phyloP scores from a whole-genome alignment of 495 filamentous ascomycete genomes.

The Aspergillus avenaceus region DNA sequence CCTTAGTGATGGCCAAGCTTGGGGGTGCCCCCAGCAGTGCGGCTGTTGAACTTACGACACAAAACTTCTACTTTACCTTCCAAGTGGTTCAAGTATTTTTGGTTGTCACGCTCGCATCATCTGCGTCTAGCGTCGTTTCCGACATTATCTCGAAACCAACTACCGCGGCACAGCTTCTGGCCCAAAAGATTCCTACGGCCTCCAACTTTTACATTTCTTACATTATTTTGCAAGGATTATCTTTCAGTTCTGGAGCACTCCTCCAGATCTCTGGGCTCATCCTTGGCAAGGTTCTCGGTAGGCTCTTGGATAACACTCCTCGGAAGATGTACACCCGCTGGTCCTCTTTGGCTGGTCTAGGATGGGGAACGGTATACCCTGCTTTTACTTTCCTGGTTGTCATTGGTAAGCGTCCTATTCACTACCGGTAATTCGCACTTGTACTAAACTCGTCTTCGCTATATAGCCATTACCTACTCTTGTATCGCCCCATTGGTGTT shows the following conservation, averaged over 20 bases:
- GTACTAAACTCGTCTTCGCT: background rate
- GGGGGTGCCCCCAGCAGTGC: constrained; percentile 74
- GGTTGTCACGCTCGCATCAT: constrained; percentile 73
- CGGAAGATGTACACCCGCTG: constrained; percentile 70
- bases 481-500: constrained; percentile 88
- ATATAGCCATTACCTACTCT: constrained; percentile 73
- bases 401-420: constrained; percentile 48
- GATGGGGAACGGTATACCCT: constrained; percentile 89
- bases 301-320: constrained; percentile 65
- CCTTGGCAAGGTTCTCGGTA: constrained; percentile 73
- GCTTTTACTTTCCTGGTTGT: constrained; percentile 79
- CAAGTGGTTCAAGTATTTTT: constrained; percentile 95
- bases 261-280: constrained; percentile 76
- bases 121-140: constrained; percentile 51
- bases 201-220: constrained; percentile 96
- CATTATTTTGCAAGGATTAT: constrained; percentile 88
- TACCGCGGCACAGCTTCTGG: constrained; percentile 59
- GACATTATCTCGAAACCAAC: constrained; percentile 62
- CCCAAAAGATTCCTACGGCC: constrained; percentile 68
- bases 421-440: background rate
- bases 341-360: constrained; percentile 56
- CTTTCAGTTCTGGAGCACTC: constrained; percentile 70
- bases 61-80: constrained; percentile 93
- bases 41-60: constrained; percentile 77
- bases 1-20: constrained; percentile 65